Base-by-base conservation (phyloP, 2,329 filamentous ascomycete genomes). In the Hypomyces perniciosus region DNA sequence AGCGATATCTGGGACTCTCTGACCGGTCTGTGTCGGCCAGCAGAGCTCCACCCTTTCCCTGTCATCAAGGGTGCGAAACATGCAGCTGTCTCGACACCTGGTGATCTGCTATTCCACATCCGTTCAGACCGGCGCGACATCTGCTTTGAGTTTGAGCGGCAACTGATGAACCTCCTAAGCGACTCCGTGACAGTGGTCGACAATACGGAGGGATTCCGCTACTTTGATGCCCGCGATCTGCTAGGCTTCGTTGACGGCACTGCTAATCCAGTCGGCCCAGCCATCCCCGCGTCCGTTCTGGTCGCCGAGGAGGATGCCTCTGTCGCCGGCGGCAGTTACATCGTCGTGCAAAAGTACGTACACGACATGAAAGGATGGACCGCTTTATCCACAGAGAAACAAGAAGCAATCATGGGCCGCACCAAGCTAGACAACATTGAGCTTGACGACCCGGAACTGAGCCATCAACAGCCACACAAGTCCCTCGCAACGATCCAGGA, bases 181-280 rank as follows among this genome's bases (percentile, higher is more conserved):
- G 71, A 72, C 40, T 54, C 74, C 0, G 73, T 81, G 8, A 60
- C 57, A 0, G 68, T 80, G 1, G 67, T 73, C 1, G 79, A 83
- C 46, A 73, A 74, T 49, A 82, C 79, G 0, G 65, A 70, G 1
- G 79, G 79, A 0, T 83, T 83, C 61, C 74, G 79, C 3, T 83
- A 82, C 61, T 81, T 81, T 52, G 79, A 83, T 54, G 71, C 75
- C 0, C 75, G 79, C 1, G 79, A 82, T 53, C 70, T 82, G 0
- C 70, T 83, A 0, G 79, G 79, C 1, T 83, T 83, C 47, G 77
- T 83, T 3, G 79, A 83, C 51, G 79, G 79, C 12, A 83, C 79
- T 0, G 79, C 79, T 2, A 83, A 83, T 55, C 79, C 79, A 0
- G 68, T 75, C 1, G 78, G 77, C 0, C 58, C 66, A 0, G 71